These are phyloP conservation scores for Ophiognomonia clavigignenti-juglandacearum DNA, from an alignment of 2,329 filamentous ascomycete genomes.

Conservation along the genomic window DNA sequence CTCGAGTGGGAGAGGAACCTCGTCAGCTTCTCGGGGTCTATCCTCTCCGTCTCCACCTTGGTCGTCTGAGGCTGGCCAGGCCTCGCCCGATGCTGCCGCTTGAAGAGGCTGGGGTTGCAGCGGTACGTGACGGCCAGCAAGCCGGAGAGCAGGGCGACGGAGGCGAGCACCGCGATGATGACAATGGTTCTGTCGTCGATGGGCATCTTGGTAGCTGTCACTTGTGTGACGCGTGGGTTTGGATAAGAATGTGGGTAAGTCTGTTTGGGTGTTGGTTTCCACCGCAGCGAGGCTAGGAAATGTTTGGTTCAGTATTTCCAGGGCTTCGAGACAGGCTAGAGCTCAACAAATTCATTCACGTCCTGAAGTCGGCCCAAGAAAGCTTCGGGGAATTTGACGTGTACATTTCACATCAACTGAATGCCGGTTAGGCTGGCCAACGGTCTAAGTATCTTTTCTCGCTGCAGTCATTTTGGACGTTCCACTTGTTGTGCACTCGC, in stretches of 20 bases:
- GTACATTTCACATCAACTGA: too few species aligned
- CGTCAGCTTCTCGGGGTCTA: neutral
- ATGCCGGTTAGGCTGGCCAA: too few species aligned
- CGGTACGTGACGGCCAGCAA: neutral
- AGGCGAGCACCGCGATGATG: neutral
- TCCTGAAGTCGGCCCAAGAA: too few species aligned
- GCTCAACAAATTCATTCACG: too few species aligned
- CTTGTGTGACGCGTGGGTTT: neutral
- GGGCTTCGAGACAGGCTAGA: too few species aligned
- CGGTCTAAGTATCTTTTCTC: too few species aligned
- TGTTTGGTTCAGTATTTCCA: too few species aligned
- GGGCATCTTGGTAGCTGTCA: neutral
- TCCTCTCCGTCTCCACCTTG: neutral
- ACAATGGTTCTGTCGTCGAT: neutral
- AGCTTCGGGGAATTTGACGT: too few species aligned
- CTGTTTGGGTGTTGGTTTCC: neutral
- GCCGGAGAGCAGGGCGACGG: neutral
- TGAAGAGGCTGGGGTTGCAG: neutral
- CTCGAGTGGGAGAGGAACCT: conserved; percentile 1
- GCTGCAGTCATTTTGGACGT: neutral
- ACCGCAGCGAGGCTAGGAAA: too few species aligned
- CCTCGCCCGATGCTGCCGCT: neutral
- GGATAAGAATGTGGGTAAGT: neutral
- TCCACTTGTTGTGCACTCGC: neutral
- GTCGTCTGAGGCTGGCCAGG: neutral